These are phyloP conservation scores for Fusarium proliferatum DNA, from an alignment of 2,329 filamentous ascomycete species.

Conservation along the genomic window DNA sequence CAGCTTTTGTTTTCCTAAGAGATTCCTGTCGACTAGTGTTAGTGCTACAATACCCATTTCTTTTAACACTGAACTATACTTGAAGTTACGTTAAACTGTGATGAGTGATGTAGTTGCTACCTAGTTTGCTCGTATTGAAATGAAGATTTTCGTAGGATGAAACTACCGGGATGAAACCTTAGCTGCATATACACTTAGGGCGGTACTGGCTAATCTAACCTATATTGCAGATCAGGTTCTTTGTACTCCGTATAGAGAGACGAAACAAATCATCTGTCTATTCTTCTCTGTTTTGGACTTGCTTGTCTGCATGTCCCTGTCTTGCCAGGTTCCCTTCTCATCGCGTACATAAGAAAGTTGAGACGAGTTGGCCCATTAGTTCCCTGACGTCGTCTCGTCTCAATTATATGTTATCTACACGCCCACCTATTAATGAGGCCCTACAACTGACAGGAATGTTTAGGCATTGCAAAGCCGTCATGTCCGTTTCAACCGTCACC, in stretches of 20 bases:
- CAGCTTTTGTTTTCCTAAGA: slow-evolving; percentile 16
- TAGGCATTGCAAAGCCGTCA: slow-evolving; percentile 12
- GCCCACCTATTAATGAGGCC: neutral
- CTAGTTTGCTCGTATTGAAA: neutral
- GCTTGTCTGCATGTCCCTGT: slow-evolving; percentile 5
- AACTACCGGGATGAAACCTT: neutral
- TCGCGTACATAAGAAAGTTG: neutral
- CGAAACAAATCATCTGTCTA: neutral
- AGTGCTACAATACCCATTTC: slow-evolving; percentile 32
- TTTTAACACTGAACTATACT: neutral
- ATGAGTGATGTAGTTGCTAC: neutral
- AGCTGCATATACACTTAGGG: neutral
- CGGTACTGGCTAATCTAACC: neutral
- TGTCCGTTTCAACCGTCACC: slow-evolving; percentile 33
- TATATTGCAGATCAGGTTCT: neutral
- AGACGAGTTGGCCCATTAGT: neutral
- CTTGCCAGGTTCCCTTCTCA: neutral
- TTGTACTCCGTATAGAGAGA: too few relatives aligned
- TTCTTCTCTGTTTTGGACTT: neutral
- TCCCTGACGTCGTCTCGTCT: slow-evolving; percentile 1
- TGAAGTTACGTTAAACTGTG: neutral
- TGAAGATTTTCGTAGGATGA: neutral
- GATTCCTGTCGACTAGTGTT: slow-evolving; percentile 21
- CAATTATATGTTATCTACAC: neutral
- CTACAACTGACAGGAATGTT: slow-evolving; percentile 20